phyloP scores from a whole-genome alignment of 1,139 yeast genomes.

The Diutina pseudorugosa region DNA sequence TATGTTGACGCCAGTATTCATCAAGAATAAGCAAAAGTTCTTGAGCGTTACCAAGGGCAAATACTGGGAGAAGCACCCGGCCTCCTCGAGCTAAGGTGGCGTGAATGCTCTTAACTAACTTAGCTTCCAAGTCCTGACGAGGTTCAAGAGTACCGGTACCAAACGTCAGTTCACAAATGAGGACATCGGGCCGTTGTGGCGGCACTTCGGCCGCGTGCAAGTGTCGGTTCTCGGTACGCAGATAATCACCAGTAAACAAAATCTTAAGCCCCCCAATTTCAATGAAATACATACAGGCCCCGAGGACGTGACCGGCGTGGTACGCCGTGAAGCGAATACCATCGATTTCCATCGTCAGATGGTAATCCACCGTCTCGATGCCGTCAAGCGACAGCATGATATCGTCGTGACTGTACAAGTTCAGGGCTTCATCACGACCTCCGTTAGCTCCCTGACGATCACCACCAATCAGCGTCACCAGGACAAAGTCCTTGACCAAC shows the following conservation, averaged over 20 bases:
- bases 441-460: slow-evolving; percentile 13
- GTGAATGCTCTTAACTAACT: slow-evolving; percentile 73
- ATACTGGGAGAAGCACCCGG: slow-evolving; percentile 82
- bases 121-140: slow-evolving; percentile 67
- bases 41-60: slow-evolving; percentile 95
- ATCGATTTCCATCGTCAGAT: slow-evolving; percentile 86
- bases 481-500: slow-evolving; percentile 87
- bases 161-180: slow-evolving; percentile 91
- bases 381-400: slow-evolving; percentile 74
- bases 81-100: slow-evolving; percentile 84
- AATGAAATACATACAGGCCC: slow-evolving; percentile 95
- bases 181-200: slow-evolving; percentile 73
- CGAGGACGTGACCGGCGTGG: slow-evolving; percentile 98
- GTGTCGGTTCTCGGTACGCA: slow-evolving; percentile 92
- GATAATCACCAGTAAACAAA: slow-evolving; percentile 90
- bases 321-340: slow-evolving; percentile 95
- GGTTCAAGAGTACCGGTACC: slow-evolving; percentile 98
- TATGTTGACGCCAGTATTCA: slow-evolving; percentile 84
- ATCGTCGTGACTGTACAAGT: slow-evolving; percentile 83
- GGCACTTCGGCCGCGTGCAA: slow-evolving; percentile 94
- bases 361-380: slow-evolving; percentile 91
- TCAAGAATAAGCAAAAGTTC: slow-evolving; percentile 80
- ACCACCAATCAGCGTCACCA: slow-evolving; percentile 58
- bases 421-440: slow-evolving; percentile 21
- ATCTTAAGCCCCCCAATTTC: slow-evolving; percentile 90